Base-by-base conservation (phyloP, 2,329 filamentous ascomycete genomes). In the Sarocladium strictum region DNA sequence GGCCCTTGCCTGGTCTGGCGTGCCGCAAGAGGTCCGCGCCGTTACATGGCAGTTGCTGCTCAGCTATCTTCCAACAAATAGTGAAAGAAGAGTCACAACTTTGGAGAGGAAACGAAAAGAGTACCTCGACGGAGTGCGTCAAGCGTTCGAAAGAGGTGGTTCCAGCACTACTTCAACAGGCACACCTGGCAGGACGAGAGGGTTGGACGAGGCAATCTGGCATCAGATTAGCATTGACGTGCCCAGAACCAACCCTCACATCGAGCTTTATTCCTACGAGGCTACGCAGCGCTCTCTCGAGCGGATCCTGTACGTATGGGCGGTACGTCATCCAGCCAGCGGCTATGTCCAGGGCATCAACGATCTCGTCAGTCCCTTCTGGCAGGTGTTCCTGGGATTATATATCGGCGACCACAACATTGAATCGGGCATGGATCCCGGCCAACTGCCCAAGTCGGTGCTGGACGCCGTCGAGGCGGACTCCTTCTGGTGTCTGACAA, bases 151-250 rank as follows among this genome's bases (percentile, higher is more conserved):
- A 58, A 71, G 87, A 58, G 83, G 85, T 2, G 82, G 89, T 54
- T 68, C 62, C 10, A 58, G 60, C 6, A 55, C 60, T n/a, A 43
- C 54, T 5, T 54, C 60, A 5, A 58, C 59, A 11, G 60, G 60
- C 23, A 60, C 76, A 1, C 60, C 71, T 3, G 75, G 78, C 14
- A 77, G 79, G 59, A 68, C 75, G 7, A 73, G 82, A 58, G 93
- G 92, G 2, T 74, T 99, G 17, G 95, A 99, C 63, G 94, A 99
- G 74, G 88, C 90, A n/a, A 85, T 99, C 56, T 99, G 94, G 94
- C 94, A 99, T 73, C 94, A 99, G 67, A 97, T 99, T 72, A 97
- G 91, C 70, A 99, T 99, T 65, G 94, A 99, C 66, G 90, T 97
- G 21, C 94, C 94, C 2, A 84, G 94, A 52, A 99, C 94, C 3